A percentile compares a stretch with the other conserved stretches of the same genome.
These are phyloP conservation scores for Rhodotorula sphaerocarpa DNA, from an alignment of 768 basidiomycete species.

Conservation along the genomic window DNA sequence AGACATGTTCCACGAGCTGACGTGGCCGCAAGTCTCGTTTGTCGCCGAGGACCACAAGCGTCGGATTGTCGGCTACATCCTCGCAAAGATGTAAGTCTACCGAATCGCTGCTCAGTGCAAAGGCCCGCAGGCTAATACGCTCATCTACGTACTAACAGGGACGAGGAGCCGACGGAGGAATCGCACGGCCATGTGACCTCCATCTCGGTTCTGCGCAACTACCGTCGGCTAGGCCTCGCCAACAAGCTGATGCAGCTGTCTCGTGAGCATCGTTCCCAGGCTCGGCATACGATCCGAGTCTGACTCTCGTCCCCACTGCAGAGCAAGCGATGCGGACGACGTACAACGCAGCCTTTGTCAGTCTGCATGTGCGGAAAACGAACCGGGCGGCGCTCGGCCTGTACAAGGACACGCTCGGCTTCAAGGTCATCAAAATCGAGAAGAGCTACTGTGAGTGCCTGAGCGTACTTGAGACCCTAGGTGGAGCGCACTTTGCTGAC, in stretches of 20 bases:
- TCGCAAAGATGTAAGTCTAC: conserved; percentile 77
- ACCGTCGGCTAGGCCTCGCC: conserved; percentile 82
- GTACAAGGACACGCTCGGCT: conserved; percentile 82
- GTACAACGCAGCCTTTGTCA: conserved; percentile 76
- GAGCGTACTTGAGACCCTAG: not conserved
- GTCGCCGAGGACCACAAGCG: conserved; percentile 86
- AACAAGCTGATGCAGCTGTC: conserved; percentile 90
- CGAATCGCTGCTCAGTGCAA: not conserved
- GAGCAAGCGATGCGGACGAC: conserved; percentile 84
- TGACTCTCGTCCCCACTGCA: conserved; percentile 40
- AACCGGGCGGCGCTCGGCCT: conserved; percentile 82
- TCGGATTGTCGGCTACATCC: conserved; percentile 82
- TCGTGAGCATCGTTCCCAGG: conserved; percentile 54
- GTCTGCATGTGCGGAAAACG: conserved; percentile 87
- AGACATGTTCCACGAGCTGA: conserved; percentile 84
- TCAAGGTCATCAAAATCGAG: conserved; percentile 75
- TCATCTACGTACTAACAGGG: conserved; percentile 42
- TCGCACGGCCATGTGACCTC: conserved; percentile 89
- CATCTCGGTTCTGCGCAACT: conserved; percentile 83
- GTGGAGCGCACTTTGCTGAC: conserved; percentile 52
- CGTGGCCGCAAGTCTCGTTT: conserved; percentile 88
- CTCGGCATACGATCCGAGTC: not conserved
- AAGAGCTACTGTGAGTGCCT: conserved; percentile 73
- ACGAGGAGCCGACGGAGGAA: conserved; percentile 54
- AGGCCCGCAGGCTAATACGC: not conserved